These are phyloP conservation scores for Leccinum fuscescens DNA, from an alignment of 1,284 basidiomycete species.

Conservation along the genomic window DNA sequence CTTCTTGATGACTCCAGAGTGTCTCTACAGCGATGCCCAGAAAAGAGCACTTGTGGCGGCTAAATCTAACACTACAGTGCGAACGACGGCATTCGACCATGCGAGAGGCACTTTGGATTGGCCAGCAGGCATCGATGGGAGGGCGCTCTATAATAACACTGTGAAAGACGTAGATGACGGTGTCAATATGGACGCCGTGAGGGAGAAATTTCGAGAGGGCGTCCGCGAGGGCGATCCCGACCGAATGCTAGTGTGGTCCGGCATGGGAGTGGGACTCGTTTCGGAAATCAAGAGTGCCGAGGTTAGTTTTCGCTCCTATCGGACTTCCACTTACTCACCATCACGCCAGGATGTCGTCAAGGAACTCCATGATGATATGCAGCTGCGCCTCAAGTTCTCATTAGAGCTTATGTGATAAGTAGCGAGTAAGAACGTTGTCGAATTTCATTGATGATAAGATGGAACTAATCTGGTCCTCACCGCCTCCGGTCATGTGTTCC, in stretches of 20 bases:
- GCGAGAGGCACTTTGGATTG: conserved; percentile 59
- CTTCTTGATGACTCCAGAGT: conserved; percentile 67
- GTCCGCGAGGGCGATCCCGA: conserved; percentile 43
- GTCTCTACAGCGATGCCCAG: conserved; percentile 55
- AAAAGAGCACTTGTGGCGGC: conserved; percentile 57
- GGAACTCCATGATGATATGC: conserved; percentile 47
- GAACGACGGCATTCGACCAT: conserved; percentile 66
- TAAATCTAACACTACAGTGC: conserved; percentile 46
- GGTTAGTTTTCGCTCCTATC: conserved; percentile 38
- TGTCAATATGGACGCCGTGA: conserved; percentile 43
- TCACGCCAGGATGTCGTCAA: conserved; percentile 45
- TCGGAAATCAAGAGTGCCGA: conserved; percentile 53
- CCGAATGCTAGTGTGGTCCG: conserved; percentile 67
- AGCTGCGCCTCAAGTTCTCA: conserved; percentile 34
- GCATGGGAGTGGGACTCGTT: conserved; percentile 63
- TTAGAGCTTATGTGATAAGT: conserved; percentile 22
- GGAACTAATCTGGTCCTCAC: conserved; percentile 4
- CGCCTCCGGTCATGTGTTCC: conserved; percentile 15
- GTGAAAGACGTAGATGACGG: conserved; percentile 59
- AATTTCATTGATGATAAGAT: conserved; percentile 26
- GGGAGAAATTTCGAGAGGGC: conserved; percentile 45
- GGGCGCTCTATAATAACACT: conserved; percentile 43
- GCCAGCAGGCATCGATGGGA: conserved; percentile 67
- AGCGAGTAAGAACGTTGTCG: conserved; percentile 14
- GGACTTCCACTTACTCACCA: conserved; percentile 3